phyloP scores from a whole-genome alignment of 2,329 filamentous ascomycete genomes.

The Alternaria atra region DNA sequence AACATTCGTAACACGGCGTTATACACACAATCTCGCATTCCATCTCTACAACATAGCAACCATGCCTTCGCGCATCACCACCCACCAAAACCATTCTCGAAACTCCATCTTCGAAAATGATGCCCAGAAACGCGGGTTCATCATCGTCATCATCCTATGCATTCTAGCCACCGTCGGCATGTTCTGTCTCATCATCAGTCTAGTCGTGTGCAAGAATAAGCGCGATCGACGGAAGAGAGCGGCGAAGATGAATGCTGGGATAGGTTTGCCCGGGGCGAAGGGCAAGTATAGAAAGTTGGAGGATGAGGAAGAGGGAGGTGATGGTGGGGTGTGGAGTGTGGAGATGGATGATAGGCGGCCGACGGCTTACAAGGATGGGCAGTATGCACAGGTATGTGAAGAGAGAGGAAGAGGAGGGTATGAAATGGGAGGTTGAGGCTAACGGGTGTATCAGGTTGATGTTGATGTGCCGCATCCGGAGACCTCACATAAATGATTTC shows the following conservation, averaged over 20 bases:
- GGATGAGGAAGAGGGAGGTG: constrained; percentile 3
- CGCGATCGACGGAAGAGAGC: constrained; percentile 6
- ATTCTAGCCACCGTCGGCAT: constrained; percentile 12
- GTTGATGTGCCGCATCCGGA: background rate
- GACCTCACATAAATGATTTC: background rate
- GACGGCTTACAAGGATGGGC: constrained; percentile 3
- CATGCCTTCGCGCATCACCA: background rate
- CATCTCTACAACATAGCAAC: too few species aligned
- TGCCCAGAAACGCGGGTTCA: constrained; percentile 5
- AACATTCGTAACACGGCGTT: too few species aligned
- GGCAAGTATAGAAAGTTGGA: constrained; percentile 9
- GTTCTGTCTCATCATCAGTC: constrained; percentile 8
- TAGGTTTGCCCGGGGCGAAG: constrained; percentile 4
- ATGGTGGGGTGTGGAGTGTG: constrained; percentile 9
- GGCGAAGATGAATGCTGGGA: constrained; percentile 6
- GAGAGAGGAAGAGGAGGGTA: background rate
- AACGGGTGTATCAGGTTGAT: background rate
- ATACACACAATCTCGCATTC: background rate
- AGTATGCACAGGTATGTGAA: background rate
- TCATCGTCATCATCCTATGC: constrained; percentile 12
- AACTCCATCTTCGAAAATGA: constrained; percentile 9
- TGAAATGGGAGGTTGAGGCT: background rate
- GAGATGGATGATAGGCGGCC: constrained; percentile 12
- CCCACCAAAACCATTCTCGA: background rate
- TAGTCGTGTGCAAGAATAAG: constrained; percentile 10